phyloP scores from a whole-genome alignment of 2,329 filamentous ascomycete species.

The Fusarium liriodendri region DNA sequence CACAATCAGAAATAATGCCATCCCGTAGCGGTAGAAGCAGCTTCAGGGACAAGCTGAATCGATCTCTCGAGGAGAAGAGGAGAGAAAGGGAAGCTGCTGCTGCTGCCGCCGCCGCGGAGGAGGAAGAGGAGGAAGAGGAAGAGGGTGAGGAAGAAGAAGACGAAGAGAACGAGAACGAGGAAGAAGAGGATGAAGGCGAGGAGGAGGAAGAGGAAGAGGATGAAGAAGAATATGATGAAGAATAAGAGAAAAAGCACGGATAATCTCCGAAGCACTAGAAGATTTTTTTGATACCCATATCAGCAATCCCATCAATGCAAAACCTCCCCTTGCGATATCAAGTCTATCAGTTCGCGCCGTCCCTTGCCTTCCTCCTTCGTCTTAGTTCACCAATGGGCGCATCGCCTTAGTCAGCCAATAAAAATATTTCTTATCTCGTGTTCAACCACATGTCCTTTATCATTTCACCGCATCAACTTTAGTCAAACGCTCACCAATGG shows the following conservation, averaged over 20 bases:
- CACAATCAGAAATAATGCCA: neutral
- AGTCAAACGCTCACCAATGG: constrained; percentile 2
- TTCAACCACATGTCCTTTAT: neutral
- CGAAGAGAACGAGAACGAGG: neutral
- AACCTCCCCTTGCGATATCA: neutral
- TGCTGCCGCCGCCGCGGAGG: neutral
- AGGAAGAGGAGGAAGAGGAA: neutral
- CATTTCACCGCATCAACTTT: neutral
- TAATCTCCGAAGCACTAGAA: neutral
- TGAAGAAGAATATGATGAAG: neutral
- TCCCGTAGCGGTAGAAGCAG: neutral
- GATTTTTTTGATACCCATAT: neutral
- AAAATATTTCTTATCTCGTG: neutral
- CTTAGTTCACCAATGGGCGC: neutral
- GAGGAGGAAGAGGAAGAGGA: neutral
- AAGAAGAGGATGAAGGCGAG: neutral
- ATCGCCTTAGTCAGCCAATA: constrained; percentile 28
- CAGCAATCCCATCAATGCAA: neutral
- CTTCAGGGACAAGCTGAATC: neutral
- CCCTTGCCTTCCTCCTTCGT: neutral
- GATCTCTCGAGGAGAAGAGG: neutral
- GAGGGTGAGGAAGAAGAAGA: neutral
- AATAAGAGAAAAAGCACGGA: neutral
- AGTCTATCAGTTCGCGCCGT: neutral
- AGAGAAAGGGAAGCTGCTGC: neutral